Evolutionary conservation across 306 rosid genomes (phyloP), one percentile per base, ranked within the genome.

Genomic region (Spatholobus suberectus): DNA sequence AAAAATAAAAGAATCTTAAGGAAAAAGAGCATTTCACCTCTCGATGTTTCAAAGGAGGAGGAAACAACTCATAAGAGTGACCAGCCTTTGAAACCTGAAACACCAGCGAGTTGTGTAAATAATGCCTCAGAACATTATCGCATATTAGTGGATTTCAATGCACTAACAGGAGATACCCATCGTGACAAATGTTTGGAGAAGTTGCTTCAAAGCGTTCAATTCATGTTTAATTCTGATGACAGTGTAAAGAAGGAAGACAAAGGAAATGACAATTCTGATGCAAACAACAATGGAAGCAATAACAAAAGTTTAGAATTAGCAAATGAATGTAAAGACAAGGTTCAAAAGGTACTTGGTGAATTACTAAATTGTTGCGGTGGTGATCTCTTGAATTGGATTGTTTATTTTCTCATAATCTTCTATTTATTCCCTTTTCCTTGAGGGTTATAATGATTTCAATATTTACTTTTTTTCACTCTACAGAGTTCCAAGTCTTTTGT

Each of bases 181-280:
- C 93, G 99, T 23, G 99, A 96, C 87, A 91, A 77, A 87, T 85
- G 94, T 87, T 81, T 92, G 90, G 94, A 91, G 90, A 91, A 74
- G 83, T 90, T 96, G 84, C 90, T 96, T 70, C 87, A 85, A 81
- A 85, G 83, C 54, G 85, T 96, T 72, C 91, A 87, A 38, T 80
- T 80, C 68, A 51, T 89, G 59, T 96, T 94, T 86, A 79, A 63
- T 75, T 58, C 92, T 55, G 84, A 86, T 23, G 90, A 76, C 43
- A 70, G 13, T 29, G 0, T 14, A 38, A 85, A 70, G 55, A 90
- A 54, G 70, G 88, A 85, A 79, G 95, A 91, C 51, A 88, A 82
- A 70, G 90, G 77, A 76, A 88, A 85, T 87, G 82, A 44, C 38
- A 85, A 65, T 85, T 79, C 88, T 73, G 86, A 82, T 80, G 89